Conservation (phyloP, 139 green algal species). For the Chlorella vulgaris region DNA sequence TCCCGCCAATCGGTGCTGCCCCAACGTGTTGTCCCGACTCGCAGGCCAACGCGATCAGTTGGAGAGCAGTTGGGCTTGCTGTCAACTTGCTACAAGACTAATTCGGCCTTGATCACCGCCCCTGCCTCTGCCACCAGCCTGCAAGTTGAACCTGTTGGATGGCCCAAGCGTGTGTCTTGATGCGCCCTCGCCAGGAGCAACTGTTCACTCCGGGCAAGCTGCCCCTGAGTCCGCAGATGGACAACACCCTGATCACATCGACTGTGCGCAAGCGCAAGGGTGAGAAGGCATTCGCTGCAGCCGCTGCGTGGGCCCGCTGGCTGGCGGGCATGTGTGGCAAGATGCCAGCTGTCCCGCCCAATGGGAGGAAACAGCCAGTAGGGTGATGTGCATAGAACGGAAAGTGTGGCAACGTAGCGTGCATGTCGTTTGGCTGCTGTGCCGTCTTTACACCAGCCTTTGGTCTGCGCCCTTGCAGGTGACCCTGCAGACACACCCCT, state of each 20-base stretch:
- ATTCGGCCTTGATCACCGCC: no score
- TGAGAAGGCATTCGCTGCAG: background rate
- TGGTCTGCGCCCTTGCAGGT: background rate
- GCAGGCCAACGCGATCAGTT: no score
- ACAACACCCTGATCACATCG: constrained; percentile 42
- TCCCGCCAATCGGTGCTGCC: no score
- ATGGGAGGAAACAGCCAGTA: no score
- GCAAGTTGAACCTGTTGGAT: background rate
- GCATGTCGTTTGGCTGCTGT: no score
- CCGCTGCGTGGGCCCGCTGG: no score
- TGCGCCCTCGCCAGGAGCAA: background rate
- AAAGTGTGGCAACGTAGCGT: no score
- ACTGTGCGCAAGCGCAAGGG: constrained; percentile 39
- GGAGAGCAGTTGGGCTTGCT: no score
- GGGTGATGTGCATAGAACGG: no score
- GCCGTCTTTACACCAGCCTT: background rate
- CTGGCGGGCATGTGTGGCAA: background rate
- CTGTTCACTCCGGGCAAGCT: constrained; percentile 16
- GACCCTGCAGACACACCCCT: background rate
- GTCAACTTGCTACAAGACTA: no score
- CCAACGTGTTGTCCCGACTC: no score
- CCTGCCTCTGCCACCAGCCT: background rate
- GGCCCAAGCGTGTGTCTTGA: constrained; percentile 20
- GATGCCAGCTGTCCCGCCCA: background rate
- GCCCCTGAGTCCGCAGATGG: background rate